Base-by-base conservation (phyloP, 1,284 basidiomycete species). In the Mycosarcoma maydis region DNA sequence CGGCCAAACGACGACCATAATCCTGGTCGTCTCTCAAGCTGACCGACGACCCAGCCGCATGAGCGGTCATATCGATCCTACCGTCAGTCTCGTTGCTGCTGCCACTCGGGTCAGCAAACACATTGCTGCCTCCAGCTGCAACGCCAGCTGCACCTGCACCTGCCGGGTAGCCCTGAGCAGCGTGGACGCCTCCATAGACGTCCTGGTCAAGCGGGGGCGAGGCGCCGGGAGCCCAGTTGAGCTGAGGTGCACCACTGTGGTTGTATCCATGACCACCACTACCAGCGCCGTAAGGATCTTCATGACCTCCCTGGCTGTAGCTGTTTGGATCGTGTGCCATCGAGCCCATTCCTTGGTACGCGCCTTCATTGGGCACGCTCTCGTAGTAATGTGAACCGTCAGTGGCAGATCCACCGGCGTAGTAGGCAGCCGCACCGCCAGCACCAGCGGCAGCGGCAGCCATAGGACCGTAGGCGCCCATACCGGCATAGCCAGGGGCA, bases 401-500 rank as follows among this genome's bases (percentile, higher is more conserved):
- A 3, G 65, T 64, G 41, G 49, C 56, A 4, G 45, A 36, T n/a
- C 41, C 43, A 22, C 60, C 60, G 17, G 58, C 62, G 27, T 66
- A 64, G 54, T 72, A 66, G 33, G 57, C 73, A n/a, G 66, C 75
- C 17, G 66, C 73, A 22, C 61, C 72, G 11, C 53, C 73, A 13
- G 56, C 68, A 33, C 68, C 72, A 23, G 52, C 71, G 19, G 60
- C 75, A 23, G 67, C 73, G n/a, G 52, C 67, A 13, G 69, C 69
- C 38, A 57, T 64, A 8, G 75, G 72, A n/a, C 75, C 76, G 48
- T 75, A 78, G 6, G 76, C 75, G 19, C 76, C 76, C 73, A 75
- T 75, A 11, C 76, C 76, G 8, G 76, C 76, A 29, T 67, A 72
- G 1, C 76, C 76, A 3, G 75, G 75, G 10, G 54, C 59, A 4